phyloP scores from a whole-genome alignment of 345 rosid genomes.

The Hibiscus tridactylites region DNA sequence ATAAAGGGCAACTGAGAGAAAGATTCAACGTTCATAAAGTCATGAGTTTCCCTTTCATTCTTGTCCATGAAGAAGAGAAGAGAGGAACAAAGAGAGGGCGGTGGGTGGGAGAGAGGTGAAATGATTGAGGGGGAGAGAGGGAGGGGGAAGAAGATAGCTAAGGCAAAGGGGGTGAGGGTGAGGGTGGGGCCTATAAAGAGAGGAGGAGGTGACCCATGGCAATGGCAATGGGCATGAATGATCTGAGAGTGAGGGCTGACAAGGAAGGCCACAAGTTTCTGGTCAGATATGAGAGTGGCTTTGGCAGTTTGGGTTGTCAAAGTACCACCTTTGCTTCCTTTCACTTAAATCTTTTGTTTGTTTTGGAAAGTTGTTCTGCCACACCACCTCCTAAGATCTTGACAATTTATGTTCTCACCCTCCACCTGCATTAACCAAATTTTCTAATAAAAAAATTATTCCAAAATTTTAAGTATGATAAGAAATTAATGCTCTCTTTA shows the following conservation, averaged over 20 bases:
- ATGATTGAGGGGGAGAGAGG: neutral
- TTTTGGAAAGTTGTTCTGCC: constrained; percentile 15
- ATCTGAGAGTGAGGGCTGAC: constrained; percentile 40
- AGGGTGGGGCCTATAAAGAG: constrained; percentile 11
- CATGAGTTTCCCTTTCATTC: constrained; percentile 39
- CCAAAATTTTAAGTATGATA: neutral
- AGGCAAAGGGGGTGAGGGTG: neutral
- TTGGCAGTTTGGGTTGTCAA: constrained; percentile 25
- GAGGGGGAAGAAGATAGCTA: neutral
- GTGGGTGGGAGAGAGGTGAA: neutral
- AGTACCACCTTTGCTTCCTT: constrained; percentile 19
- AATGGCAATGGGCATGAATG: constrained; percentile 7
- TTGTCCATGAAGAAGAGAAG: constrained; percentile 15
- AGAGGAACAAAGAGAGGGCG: neutral
- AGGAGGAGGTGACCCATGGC: constrained; percentile 16
- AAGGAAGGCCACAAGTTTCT: constrained; percentile 36
- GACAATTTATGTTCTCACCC: constrained; percentile 2
- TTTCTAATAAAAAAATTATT: neutral
- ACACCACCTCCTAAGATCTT: neutral
- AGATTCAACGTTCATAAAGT: constrained; percentile 58
- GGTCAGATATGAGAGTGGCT: constrained; percentile 26
- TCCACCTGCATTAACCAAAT: neutral
- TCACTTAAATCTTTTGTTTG: constrained; percentile 8
- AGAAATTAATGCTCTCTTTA: neutral
- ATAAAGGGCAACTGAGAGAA: constrained; percentile 57